phyloP scores from a whole-genome alignment of 2,329 filamentous ascomycete species.

The Stagonosporopsis vannaccii region DNA sequence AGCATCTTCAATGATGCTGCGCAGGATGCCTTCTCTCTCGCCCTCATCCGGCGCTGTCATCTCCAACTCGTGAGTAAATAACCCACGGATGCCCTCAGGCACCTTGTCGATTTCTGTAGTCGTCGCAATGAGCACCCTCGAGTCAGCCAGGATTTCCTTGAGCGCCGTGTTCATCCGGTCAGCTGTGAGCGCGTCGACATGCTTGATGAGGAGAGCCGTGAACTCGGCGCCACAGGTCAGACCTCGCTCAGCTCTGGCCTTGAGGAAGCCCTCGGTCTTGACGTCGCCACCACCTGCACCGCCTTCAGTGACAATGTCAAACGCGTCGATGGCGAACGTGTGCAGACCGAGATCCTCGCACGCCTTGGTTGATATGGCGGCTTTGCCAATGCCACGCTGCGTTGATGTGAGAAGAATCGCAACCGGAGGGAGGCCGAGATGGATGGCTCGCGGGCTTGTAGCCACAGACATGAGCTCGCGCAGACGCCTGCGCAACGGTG shows the following conservation, averaged over 20 bases:
- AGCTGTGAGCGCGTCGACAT: slow-evolving; percentile 88
- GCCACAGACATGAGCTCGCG: slow-evolving; percentile 87
- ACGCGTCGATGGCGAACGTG: slow-evolving; percentile 86
- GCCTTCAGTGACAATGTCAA: slow-evolving; percentile 93
- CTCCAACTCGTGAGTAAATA: slow-evolving; percentile 96
- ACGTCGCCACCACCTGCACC: slow-evolving; percentile 87
- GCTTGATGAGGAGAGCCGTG: slow-evolving; percentile 84
- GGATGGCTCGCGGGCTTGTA: slow-evolving; percentile 85
- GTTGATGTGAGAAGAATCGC: slow-evolving; percentile 89
- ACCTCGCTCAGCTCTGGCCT: slow-evolving; percentile 85
- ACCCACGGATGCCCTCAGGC: slow-evolving; percentile 83
- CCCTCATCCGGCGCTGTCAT: slow-evolving; percentile 91
- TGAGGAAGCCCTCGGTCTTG: slow-evolving; percentile 90
- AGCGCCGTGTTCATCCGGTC: slow-evolving; percentile 88
- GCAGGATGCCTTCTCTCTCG: slow-evolving; percentile 87
- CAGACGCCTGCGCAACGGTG: slow-evolving; percentile 66
- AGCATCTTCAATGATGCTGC: slow-evolving; percentile 76
- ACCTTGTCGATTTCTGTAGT: slow-evolving; percentile 96
- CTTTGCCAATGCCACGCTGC: slow-evolving; percentile 91
- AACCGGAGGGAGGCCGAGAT: slow-evolving; percentile 85
- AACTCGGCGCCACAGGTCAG: slow-evolving; percentile 85
- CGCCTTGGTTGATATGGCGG: slow-evolving; percentile 76
- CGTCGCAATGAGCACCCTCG: slow-evolving; percentile 86
- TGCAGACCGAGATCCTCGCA: slow-evolving; percentile 91
- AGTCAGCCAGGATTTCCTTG: slow-evolving; percentile 80